These are phyloP conservation scores for Drechslera avenae DNA, from an alignment of 2,329 filamentous ascomycete species.

Conservation along the genomic window DNA sequence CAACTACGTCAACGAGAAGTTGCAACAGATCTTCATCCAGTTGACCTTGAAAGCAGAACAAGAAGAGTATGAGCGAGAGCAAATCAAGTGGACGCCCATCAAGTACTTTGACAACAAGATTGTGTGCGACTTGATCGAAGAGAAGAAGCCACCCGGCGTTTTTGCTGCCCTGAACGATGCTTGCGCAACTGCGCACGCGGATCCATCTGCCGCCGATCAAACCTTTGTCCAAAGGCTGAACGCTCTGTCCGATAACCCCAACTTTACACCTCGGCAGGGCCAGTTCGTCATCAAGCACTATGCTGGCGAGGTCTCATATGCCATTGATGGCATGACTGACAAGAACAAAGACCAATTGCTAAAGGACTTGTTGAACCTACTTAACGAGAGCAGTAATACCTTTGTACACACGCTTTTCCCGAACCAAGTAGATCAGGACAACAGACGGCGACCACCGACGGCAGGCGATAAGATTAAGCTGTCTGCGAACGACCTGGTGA, in stretches of 20 bases:
- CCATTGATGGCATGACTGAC: slow-evolving; percentile 94
- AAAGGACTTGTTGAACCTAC: slow-evolving; percentile 89
- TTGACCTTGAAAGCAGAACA: slow-evolving; percentile 95
- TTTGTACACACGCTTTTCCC: slow-evolving; percentile 93
- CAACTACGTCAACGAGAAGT: slow-evolving; percentile 99
- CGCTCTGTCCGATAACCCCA: slow-evolving; percentile 82
- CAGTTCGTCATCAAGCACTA: slow-evolving; percentile 99
- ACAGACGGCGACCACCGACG: slow-evolving; percentile 89
- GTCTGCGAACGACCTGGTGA: slow-evolving; percentile 92
- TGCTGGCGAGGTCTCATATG: slow-evolving; percentile 93
- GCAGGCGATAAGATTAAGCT: slow-evolving; percentile 95
- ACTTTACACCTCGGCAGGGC: slow-evolving; percentile 89
- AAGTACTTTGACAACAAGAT: slow-evolving; percentile 99
- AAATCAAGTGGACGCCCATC: slow-evolving; percentile 99
- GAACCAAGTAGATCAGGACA: slow-evolving; percentile 91
- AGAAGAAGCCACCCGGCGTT: slow-evolving; percentile 84
- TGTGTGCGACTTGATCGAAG: slow-evolving; percentile 95
- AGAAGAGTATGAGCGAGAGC: slow-evolving; percentile 92
- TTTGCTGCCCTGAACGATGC: slow-evolving; percentile 97
- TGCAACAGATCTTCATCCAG: slow-evolving; percentile 99
- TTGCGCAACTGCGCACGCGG: slow-evolving; percentile 96
- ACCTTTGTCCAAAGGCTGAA: slow-evolving; percentile 95
- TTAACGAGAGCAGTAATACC: slow-evolving; percentile 79
- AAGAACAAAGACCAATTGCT: slow-evolving; percentile 99
- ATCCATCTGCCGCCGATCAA: slow-evolving; percentile 89